These are phyloP conservation scores for Cryptococcus sp. DNA, from an alignment of 1,284 basidiomycete genomes.

Conservation along the genomic window DNA sequence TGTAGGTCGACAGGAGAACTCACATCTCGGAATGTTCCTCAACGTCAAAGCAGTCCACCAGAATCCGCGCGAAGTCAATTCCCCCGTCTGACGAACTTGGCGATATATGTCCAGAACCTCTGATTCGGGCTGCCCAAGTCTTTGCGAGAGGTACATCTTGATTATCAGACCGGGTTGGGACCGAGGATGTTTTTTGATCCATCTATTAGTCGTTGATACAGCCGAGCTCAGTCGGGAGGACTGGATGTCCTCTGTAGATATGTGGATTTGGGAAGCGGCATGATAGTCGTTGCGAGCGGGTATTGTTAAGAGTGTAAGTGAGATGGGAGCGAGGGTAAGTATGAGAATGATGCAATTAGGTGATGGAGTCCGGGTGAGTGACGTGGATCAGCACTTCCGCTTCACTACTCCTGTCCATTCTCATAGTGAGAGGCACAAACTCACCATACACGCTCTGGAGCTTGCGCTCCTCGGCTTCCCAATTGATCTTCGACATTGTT, in stretches of 20 bases:
- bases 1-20: conserved; percentile 14
- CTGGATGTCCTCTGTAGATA: conserved; percentile 36
- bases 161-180: conserved; percentile 47
- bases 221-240: conserved; percentile 28
- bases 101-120: conserved; percentile 27
- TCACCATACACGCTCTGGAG: conserved; percentile 41
- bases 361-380: neutral
- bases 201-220: conserved; percentile 25
- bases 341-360: neutral
- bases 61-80: conserved; percentile 27
- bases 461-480: conserved; percentile 44
- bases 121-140: conserved; percentile 12
- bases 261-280: neutral
- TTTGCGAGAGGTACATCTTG: conserved; percentile 36
- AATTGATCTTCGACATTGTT: conserved; percentile 24
- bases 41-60: conserved; percentile 32
- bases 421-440: conserved; percentile 8
- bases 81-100: conserved; percentile 28
- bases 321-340: neutral
- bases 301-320: neutral
- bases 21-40: conserved; percentile 35
- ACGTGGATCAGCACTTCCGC: too few relatives aligned
- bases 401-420: too few relatives aligned
- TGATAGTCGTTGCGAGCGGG: neutral
- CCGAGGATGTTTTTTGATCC: conserved; percentile 43